phyloP scores from a whole-genome alignment of 2,329 filamentous ascomycete species.

The Colletotrichum horii region DNA sequence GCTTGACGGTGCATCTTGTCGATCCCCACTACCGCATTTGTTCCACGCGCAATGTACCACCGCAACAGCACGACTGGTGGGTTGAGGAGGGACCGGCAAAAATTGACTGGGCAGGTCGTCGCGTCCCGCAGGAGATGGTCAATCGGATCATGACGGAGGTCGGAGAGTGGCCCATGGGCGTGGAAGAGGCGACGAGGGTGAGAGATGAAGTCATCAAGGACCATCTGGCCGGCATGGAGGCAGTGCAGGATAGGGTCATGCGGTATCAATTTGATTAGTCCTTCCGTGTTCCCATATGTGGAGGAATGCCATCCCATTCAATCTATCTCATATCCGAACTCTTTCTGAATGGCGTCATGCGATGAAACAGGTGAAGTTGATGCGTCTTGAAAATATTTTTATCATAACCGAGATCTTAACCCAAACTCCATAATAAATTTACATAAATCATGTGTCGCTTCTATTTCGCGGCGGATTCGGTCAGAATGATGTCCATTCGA shows the following conservation, averaged over 20 bases:
- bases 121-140: neutral
- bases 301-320: neutral
- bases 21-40: neutral
- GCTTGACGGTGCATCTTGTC: neutral
- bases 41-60: neutral
- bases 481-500: neutral
- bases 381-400: neutral
- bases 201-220: neutral
- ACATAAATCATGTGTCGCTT: neutral
- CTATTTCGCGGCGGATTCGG: neutral
- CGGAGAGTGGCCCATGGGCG: neutral
- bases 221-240: neutral
- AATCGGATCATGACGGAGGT: neutral
- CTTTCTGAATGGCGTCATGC: neutral
- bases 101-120: neutral
- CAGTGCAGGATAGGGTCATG: neutral
- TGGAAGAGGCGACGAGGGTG: neutral
- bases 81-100: neutral
- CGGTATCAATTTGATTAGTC: neutral
- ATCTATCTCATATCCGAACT: neutral
- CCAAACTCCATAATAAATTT: neutral
- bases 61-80: neutral
- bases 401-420: neutral
- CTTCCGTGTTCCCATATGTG: neutral
- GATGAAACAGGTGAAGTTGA: neutral